A percentile compares a stretch with the other conserved stretches of the same genome.
Conservation (phyloP, 2,329 filamentous ascomycete species). For the Fusarium sulawesiense region DNA sequence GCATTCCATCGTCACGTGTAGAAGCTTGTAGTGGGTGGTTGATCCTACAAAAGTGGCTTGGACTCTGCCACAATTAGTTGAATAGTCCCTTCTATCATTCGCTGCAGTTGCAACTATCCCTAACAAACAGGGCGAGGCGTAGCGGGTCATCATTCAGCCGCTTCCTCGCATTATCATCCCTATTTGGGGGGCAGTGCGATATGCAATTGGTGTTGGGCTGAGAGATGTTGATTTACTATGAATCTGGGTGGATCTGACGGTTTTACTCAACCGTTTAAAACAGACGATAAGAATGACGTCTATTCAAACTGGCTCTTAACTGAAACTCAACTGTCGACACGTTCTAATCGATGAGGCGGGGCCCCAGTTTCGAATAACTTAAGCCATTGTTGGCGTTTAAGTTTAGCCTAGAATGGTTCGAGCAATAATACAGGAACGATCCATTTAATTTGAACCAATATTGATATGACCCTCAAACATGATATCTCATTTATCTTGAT, state of each 20-base stretch:
- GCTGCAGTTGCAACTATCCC: slow-evolving; percentile 35
- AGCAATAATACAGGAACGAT: background rate
- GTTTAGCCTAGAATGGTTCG: background rate
- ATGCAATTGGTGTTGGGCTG: background rate
- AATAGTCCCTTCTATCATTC: slow-evolving; percentile 24
- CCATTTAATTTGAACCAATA: slow-evolving; percentile 2
- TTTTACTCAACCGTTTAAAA: background rate
- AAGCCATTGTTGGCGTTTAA: slow-evolving; percentile 11
- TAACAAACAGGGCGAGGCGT: slow-evolving; percentile 10
- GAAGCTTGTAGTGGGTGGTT: slow-evolving; percentile 20
- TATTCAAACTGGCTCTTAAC: background rate
- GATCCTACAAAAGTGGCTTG: slow-evolving; percentile 24
- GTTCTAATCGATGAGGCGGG: slow-evolving; percentile 1
- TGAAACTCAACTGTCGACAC: background rate
- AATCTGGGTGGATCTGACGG: background rate
- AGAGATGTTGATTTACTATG: background rate
- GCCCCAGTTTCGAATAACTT: background rate
- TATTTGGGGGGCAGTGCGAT: slow-evolving; percentile 6
- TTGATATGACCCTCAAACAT: background rate
- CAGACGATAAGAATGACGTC: background rate
- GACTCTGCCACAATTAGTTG: slow-evolving; percentile 23
- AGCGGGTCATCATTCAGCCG: slow-evolving; percentile 50
- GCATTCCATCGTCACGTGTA: slow-evolving; percentile 40
- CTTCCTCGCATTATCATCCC: slow-evolving; percentile 39
- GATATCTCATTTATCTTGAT: background rate